Conservation (phyloP, 2,329 filamentous ascomycete species). For the Colletotrichum caudatum region DNA sequence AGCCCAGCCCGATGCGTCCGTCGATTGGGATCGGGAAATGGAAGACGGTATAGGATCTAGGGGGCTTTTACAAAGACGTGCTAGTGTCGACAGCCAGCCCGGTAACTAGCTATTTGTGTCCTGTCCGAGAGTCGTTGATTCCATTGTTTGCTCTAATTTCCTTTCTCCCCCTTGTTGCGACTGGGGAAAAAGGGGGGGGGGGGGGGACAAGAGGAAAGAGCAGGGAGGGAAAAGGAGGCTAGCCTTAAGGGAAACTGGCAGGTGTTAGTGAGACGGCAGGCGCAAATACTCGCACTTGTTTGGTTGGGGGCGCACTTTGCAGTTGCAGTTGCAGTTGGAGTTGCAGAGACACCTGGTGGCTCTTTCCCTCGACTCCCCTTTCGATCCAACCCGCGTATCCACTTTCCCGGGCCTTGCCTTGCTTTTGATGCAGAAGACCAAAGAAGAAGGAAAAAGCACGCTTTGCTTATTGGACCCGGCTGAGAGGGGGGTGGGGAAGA, state of each 20-base stretch:
- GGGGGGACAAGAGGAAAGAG: conserved; percentile 27
- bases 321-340: neutral
- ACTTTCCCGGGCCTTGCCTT: conserved; percentile 2
- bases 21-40: neutral
- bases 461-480: conserved; percentile 1
- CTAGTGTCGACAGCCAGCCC: conserved; percentile 6
- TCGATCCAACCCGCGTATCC: conserved; percentile 30
- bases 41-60: conserved; percentile 1
- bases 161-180: neutral
- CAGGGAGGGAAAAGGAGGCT: conserved; percentile 24
- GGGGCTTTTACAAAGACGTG: neutral
- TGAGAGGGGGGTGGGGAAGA: neutral
- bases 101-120: conserved; percentile 32
- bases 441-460: neutral
- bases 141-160: conserved; percentile 28
- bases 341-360: conserved; percentile 6
- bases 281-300: neutral
- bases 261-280: conserved; percentile 20
- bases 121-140: conserved; percentile 22
- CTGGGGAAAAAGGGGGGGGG: neutral
- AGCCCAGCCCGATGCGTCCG: neutral
- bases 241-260: conserved; percentile 9
- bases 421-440: conserved; percentile 2
- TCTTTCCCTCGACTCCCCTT: conserved; percentile 18
- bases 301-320: neutral